Evolutionary conservation across 2,329 filamentous ascomycete genomes (phyloP), one percentile per base, ranked within the genome.

Genomic region (Fusarium burgessii): DNA sequence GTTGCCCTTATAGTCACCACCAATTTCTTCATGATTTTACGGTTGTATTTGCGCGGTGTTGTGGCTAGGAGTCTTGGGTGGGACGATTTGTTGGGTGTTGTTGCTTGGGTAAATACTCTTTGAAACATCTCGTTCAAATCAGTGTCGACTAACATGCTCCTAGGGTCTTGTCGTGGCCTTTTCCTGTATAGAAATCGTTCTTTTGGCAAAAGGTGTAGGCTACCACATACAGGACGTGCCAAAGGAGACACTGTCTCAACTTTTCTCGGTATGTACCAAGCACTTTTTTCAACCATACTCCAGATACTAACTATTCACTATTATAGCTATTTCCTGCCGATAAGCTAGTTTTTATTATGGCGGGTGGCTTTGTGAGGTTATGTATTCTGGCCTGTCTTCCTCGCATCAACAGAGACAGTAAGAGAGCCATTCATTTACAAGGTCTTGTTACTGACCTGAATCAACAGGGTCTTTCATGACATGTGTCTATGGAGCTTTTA

Each of bases 361-460:
- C 63, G 2, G 57, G 51, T 11, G 73, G 74, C 8, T 66, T 76
- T 59, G 74, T 74, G 29, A 68, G 72, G 33, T 50, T 76, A 12
- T 76, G 74, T 7, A 73, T 76, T 29, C 42, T 76, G 20, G 54
- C 65, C 20, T 76, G 59, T 41, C 61, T 76, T 17, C 66, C 72
- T 46, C 74, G 72, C 8, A 46, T 75, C 7, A 66, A 65, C 23
- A 66, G 52, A 65, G 62, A 72, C 18, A 62, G 74, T 76, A 70
- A 42, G 71, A 17, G 2, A 13, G 14, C 12, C 33, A 18, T 18
- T 6, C 12, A 20, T 20, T 17, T 49, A 3, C 20, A 8, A n/a
- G 13, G 29, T 38, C 14, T 9, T 15, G 5, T 33, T 38, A 18
- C 25, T 56, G 32, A 46, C 18, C 2, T 11, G 17, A 10, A 17